Base-by-base conservation (phyloP, 2,329 filamentous ascomycete genomes). In the Colletotrichum sublineola region DNA sequence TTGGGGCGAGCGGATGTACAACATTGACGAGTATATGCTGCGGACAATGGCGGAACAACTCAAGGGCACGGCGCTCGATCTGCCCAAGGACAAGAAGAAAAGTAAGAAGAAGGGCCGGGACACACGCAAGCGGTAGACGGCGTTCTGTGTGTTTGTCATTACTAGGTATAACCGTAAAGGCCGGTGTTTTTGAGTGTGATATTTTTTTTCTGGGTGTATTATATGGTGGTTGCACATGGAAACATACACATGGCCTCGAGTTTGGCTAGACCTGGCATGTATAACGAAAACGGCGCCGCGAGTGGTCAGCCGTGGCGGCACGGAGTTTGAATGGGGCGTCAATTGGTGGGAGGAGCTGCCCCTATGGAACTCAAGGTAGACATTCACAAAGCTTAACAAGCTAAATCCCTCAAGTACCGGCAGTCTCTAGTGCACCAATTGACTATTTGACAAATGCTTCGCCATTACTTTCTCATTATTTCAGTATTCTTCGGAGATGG, bases 11-110 rank as follows among this genome's bases (percentile, higher is more conserved):
- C 84, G 79, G 66, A 86, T 92, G 71, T 83, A 84, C 63, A 90
- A 89, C 52, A 89, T 95, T 68, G 94, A 96, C 78, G 91, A 94
- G 63, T 94, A 93, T 79, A 92, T 96, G 87, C 83, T 96, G 63
- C 83, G 84, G 46, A 88, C 89, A 68, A 94, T 95, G 90, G 86
- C 87, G 57, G 90, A 83, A 74, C 85, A 87, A 78, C 83, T 92
- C 31, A 87, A 88, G 76, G 85, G 87, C 60, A 89, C 89, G 33
- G 85, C 88, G 63, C 81, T 92, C 68, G 90, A 92, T 74, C 79
- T 92, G 40, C 90, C 90, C 6, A 90, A 86, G 81, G 90, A 92
- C 76, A 90, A 89, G 80, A 91, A 89, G 80, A 90, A 87, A 80
- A 85, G 85, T 46, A 91, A 89, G 80, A 90, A 85, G 80, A 86